Conservation (phyloP, 1,284 basidiomycete species). For the Flammula alnicola region DNA sequence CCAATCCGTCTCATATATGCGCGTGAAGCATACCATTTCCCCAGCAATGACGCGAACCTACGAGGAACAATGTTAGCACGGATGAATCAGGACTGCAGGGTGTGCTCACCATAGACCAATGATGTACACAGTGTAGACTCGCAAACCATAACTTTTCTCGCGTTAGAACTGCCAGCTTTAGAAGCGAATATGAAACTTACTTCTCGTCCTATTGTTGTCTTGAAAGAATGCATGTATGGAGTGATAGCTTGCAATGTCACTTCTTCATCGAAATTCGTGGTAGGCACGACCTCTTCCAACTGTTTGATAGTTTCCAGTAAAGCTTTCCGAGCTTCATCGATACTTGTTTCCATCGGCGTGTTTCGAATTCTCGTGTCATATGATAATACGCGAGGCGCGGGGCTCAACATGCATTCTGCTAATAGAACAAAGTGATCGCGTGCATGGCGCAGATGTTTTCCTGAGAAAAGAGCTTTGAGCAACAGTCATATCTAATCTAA, state of each 20-base stretch:
- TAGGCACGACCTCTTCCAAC: slow-evolving; percentile 58
- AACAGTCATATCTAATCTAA: neutral
- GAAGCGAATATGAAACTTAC: slow-evolving; percentile 45
- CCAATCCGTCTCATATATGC: neutral
- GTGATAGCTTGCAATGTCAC: slow-evolving; percentile 79
- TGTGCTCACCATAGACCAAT: slow-evolving; percentile 78
- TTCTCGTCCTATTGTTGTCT: slow-evolving; percentile 82
- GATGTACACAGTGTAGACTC: slow-evolving; percentile 82
- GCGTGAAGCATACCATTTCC: slow-evolving; percentile 57
- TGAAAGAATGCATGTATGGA: slow-evolving; percentile 71
- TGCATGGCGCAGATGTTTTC: slow-evolving; percentile 83
- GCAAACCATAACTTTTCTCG: slow-evolving; percentile 78
- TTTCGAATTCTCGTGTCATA: slow-evolving; percentile 79
- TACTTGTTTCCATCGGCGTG: slow-evolving; percentile 79
- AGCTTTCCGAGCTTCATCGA: slow-evolving; percentile 59
- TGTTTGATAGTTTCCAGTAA: slow-evolving; percentile 59
- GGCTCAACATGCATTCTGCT: slow-evolving; percentile 53
- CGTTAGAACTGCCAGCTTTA: slow-evolving; percentile 1
- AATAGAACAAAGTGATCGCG: slow-evolving; percentile 79
- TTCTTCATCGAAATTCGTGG: slow-evolving; percentile 51
- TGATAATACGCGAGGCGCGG: slow-evolving; percentile 60
- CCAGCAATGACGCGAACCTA: slow-evolving; percentile 81
- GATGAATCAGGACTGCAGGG: slow-evolving; percentile 1
- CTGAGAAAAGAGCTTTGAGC: slow-evolving; percentile 40
- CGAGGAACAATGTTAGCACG: slow-evolving; percentile 4